A percentile compares a stretch with the other conserved stretches of the same genome.
phyloP scores from a whole-genome alignment of 192 early-diverging fungal genomes.

The Phycomyces blakesleeanus region DNA sequence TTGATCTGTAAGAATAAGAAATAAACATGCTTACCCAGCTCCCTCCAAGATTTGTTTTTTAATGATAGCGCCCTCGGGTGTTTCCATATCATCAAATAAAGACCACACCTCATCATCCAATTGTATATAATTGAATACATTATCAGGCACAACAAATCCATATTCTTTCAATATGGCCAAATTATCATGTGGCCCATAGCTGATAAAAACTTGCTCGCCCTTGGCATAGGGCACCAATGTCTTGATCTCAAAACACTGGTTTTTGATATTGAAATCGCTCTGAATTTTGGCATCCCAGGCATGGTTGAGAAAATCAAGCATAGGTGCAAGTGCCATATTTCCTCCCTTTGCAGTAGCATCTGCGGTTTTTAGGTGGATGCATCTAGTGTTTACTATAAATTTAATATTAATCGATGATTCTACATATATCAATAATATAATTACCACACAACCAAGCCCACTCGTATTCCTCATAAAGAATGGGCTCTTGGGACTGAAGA shows the following conservation, averaged over 20 bases:
- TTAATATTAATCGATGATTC: too few species aligned
- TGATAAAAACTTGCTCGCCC: conserved; percentile 45
- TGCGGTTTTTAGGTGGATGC: conserved; percentile 48
- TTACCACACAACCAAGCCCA: conserved; percentile 66
- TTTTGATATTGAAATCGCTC: conserved; percentile 43
- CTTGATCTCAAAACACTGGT: conserved; percentile 61
- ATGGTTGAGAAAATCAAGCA: conserved; percentile 78
- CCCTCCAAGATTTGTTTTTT: conserved; percentile 43
- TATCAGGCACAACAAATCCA: conserved; percentile 51
- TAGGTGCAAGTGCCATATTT: conserved; percentile 68
- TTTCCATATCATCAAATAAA: conserved; percentile 34
- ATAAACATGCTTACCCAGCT: conserved; percentile 35
- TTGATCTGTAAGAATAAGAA: too few species aligned
- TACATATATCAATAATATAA: neutral
- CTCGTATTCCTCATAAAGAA: conserved; percentile 43
- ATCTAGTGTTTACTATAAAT: conserved; percentile 51
- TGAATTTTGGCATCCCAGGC: conserved; percentile 52
- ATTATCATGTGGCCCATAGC: conserved; percentile 59
- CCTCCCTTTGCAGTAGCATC: conserved; percentile 36
- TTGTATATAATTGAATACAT: conserved; percentile 47
- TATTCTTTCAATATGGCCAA: conserved; percentile 53
- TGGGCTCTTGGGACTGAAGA: neutral
- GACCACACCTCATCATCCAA: conserved; percentile 47
- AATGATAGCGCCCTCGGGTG: conserved; percentile 13
- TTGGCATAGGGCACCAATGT: conserved; percentile 3